Evolutionary conservation across 306 rosid species (phyloP).

Genomic region (Cotoneaster glaucophyllus): DNA sequence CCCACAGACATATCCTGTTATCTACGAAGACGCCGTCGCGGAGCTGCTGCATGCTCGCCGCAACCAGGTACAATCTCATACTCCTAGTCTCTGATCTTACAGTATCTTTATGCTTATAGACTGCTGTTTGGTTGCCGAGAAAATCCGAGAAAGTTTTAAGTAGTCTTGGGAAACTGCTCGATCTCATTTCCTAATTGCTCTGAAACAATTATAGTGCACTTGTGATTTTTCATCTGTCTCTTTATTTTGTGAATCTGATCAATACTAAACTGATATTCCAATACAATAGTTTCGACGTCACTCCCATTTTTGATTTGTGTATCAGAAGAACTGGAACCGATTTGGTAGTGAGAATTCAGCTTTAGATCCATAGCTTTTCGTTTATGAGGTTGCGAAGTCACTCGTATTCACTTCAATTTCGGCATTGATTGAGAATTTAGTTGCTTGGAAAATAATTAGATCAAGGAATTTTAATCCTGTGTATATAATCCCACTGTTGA

Average conservation of each 20-base stretch:
- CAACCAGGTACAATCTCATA: background rate
- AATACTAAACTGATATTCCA: background rate
- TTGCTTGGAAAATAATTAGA: background rate
- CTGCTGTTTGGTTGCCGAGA: constrained; percentile 17
- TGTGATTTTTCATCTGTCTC: background rate
- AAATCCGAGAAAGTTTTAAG: constrained; percentile 13
- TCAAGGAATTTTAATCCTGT: too few species aligned
- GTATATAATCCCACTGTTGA: too few species aligned
- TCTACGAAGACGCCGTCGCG: background rate
- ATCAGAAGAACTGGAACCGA: background rate
- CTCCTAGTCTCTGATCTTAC: too few species aligned
- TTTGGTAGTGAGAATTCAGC: background rate
- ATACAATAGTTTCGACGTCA: constrained; percentile 1
- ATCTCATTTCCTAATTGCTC: constrained; percentile 1
- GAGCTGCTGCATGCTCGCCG: background rate
- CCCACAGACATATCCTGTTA: background rate
- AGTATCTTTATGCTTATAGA: constrained; percentile 1
- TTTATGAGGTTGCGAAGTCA: background rate
- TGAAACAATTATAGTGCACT: background rate
- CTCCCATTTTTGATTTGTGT: background rate
- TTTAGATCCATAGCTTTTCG: background rate
- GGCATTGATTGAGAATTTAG: background rate
- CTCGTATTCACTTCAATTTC: background rate
- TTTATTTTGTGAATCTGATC: background rate
- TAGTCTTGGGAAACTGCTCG: background rate